These are phyloP conservation scores for Epipyxis sp. DNA, from an alignment of 108 stramenopile species.

Conservation along the genomic window DNA sequence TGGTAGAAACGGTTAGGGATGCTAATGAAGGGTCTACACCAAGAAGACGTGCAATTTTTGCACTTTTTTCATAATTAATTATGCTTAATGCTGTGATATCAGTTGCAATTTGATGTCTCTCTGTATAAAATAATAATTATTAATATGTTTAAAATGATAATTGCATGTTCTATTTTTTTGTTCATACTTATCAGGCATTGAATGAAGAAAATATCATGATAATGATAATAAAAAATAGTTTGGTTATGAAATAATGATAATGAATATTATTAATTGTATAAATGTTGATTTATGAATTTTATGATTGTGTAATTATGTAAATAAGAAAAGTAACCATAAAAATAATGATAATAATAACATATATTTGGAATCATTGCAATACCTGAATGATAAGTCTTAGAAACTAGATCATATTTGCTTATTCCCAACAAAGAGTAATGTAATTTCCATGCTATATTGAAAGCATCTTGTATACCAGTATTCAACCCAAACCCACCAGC, in stretches of 20 bases:
- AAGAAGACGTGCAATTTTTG: conserved; percentile 66
- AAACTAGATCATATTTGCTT: conserved; percentile 38
- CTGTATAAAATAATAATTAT: conserved; percentile 35
- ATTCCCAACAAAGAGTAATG: conserved; percentile 42
- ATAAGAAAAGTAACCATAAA: not conserved
- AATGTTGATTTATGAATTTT: no score
- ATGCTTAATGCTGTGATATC: conserved; percentile 78
- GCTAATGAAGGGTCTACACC: conserved; percentile 72
- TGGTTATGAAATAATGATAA: no score
- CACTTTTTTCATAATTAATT: conserved; percentile 74
- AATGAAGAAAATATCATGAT: no score
- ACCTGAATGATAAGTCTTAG: conserved; percentile 53
- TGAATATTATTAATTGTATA: conserved; percentile 38
- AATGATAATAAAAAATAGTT: no score
- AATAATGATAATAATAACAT: not conserved
- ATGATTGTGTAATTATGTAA: no score
- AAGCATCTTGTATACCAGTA: conserved; percentile 83
- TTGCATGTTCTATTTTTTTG: no score
- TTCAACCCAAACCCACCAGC: conserved; percentile 94
- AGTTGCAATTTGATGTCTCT: conserved; percentile 71
- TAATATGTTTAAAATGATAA: no score
- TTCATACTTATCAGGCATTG: no score
- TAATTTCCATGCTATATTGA: conserved; percentile 82
- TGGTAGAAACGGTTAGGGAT: conserved; percentile 50
- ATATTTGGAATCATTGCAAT: conserved; percentile 16